A percentile compares a stretch with the other conserved stretches of the same genome.
These are phyloP conservation scores for Suhomyces ambrosiae DNA, from an alignment of 1,139 yeast genomes.

Conservation along the genomic window DNA sequence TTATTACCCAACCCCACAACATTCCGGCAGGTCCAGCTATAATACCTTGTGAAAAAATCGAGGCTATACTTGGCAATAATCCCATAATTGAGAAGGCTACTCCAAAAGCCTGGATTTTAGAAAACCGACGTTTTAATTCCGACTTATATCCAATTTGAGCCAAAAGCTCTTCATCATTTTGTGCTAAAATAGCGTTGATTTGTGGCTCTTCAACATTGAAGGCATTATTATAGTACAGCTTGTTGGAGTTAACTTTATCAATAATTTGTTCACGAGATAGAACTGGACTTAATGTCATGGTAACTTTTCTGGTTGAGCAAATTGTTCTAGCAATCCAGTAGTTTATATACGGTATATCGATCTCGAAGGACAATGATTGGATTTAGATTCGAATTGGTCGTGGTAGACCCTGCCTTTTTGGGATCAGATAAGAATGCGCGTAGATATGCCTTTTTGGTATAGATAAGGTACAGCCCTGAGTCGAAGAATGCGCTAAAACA, in stretches of 20 bases:
- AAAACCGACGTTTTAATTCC: slow-evolving; percentile 47
- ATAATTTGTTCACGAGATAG: slow-evolving; percentile 29
- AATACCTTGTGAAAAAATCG: slow-evolving; percentile 25
- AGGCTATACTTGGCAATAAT: slow-evolving; percentile 48
- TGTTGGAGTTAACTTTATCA: slow-evolving; percentile 28
- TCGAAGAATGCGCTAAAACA: background rate
- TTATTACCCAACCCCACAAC: slow-evolving; percentile 72
- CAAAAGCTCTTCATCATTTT: slow-evolving; percentile 16
- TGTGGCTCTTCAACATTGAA: slow-evolving; percentile 35
- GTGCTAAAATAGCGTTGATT: slow-evolving; percentile 19
- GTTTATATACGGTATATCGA: too few relatives aligned
- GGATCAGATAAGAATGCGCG: background rate
- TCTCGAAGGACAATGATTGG: too few relatives aligned
- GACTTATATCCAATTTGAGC: slow-evolving; percentile 45
- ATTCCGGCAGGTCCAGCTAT: slow-evolving; percentile 57
- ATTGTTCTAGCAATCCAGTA: too few relatives aligned
- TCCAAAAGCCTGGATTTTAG: slow-evolving; percentile 51
- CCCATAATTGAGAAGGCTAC: slow-evolving; percentile 58
- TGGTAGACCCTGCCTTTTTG: background rate
- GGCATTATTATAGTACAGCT: slow-evolving; percentile 26
- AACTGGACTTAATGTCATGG: slow-evolving; percentile 15
- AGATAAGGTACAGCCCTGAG: background rate
- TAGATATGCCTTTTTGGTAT: background rate
- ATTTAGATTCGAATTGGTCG: too few relatives aligned
- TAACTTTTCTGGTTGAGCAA: background rate